A percentile compares a stretch with the other conserved stretches of the same genome.
phyloP scores from a whole-genome alignment of 225 moss, liverwort and hornwort genomes.

The Polytrichum commune region DNA sequence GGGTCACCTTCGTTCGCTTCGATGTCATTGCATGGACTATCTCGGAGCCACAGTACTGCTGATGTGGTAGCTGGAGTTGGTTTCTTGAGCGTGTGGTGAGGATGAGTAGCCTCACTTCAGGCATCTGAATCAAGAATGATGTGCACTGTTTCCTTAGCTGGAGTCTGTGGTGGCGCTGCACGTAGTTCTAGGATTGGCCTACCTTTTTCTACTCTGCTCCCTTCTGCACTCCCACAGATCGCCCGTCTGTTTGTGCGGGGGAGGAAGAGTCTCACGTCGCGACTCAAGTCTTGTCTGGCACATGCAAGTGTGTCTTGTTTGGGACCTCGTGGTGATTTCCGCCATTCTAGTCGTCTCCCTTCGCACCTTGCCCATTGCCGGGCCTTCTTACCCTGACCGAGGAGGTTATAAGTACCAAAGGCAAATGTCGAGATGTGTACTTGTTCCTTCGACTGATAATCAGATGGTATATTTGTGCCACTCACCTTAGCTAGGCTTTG shows the following conservation, averaged over 20 bases:
- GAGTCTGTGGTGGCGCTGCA: neutral
- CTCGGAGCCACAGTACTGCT: no score
- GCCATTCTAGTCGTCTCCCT: no score
- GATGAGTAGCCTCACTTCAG: no score
- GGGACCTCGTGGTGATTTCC: neutral
- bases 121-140: no score
- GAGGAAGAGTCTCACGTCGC: neutral
- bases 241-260: neutral
- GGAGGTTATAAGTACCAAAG: neutral
- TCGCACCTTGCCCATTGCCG: neutral
- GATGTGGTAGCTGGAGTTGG: neutral
- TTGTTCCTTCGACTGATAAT: neutral
- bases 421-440: neutral
- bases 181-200: neutral
- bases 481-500: neutral
- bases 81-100: neutral
- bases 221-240: neutral
- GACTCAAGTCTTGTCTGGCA: neutral
- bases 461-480: constrained; percentile 21
- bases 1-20: neutral
- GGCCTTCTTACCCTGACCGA: neutral
- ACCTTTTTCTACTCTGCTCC: neutral
- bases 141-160: no score
- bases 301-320: neutral
- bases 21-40: neutral